A percentile compares a stretch with the other conserved stretches of the same genome.
Conservation (phyloP, 768 basidiomycete genomes). For the Podaxis sp. region DNA sequence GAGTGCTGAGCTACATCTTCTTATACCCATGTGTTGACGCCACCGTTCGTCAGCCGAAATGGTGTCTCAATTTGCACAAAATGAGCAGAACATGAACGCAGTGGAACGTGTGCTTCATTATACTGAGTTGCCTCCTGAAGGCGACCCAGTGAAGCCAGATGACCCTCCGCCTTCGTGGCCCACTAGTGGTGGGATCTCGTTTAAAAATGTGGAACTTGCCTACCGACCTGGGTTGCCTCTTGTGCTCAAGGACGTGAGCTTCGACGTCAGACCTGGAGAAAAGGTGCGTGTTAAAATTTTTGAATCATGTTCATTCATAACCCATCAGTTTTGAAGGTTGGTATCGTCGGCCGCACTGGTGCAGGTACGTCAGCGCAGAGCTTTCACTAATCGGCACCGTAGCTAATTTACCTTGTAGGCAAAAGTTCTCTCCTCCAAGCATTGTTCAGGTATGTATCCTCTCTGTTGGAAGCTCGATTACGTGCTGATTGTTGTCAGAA, state of each 20-base stretch:
- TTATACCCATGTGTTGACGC: constrained; percentile 1
- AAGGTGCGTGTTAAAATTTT: constrained; percentile 42
- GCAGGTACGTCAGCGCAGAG: constrained; percentile 29
- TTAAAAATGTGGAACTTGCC: constrained; percentile 52
- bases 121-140: constrained; percentile 60
- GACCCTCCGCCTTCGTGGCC: constrained; percentile 55
- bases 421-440: constrained; percentile 61
- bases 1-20: constrained; percentile 17
- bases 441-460: constrained; percentile 44
- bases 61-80: constrained; percentile 55
- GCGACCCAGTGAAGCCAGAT: constrained; percentile 36
- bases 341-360: constrained; percentile 49
- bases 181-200: constrained; percentile 49
- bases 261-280: constrained; percentile 58
- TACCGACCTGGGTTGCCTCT: constrained; percentile 67
- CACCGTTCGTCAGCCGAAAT: constrained; percentile 42
- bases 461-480: neutral
- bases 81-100: constrained; percentile 72
- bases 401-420: constrained; percentile 28
- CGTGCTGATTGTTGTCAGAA: constrained; percentile 30
- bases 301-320: neutral
- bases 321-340: constrained; percentile 29
- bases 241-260: constrained; percentile 60
- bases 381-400: neutral
- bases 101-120: constrained; percentile 74